Percentiles rank a stretch among this genome's conserved stretches.
Conservation (phyloP, 495 filamentous ascomycete genomes). For the Penicillium coprophilum region DNA sequence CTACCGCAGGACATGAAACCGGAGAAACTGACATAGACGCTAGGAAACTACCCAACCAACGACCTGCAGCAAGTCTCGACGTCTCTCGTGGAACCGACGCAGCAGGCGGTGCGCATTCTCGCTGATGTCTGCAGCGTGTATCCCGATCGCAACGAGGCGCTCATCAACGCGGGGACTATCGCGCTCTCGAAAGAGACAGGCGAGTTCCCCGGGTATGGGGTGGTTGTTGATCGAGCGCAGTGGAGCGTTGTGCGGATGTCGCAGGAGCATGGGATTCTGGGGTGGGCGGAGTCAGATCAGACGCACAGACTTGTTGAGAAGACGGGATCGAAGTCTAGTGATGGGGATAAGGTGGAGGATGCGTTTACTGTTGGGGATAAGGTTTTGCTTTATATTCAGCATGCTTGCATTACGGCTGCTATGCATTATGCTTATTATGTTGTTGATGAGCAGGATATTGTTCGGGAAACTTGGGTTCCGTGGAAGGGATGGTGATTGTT, state of each 20-base stretch:
- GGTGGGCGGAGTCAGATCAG: constrained; percentile 16
- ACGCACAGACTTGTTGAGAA: constrained; percentile 2
- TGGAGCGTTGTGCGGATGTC: constrained; percentile 64
- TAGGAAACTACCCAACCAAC: constrained; percentile 29
- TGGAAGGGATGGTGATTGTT: constrained; percentile 26
- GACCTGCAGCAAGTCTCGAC: constrained; percentile 32
- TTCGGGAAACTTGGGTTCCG: constrained; percentile 33
- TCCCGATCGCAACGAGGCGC: constrained; percentile 30
- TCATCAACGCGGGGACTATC: constrained; percentile 26
- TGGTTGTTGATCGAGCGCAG: constrained; percentile 31
- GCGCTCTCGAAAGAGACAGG: constrained; percentile 28
- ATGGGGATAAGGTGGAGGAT: constrained; percentile 17
- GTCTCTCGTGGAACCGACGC: constrained; percentile 13
- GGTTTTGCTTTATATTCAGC: constrained; percentile 29
- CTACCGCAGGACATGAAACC: neutral
- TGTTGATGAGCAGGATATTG: constrained; percentile 28
- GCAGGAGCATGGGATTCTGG: constrained; percentile 67
- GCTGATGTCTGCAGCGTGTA: constrained; percentile 31
- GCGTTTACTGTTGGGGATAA: constrained; percentile 30
- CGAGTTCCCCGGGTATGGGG: constrained; percentile 22
- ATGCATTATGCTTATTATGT: constrained; percentile 29
- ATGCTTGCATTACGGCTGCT: constrained; percentile 36
- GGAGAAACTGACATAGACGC: neutral
- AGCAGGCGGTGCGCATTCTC: constrained; percentile 26
- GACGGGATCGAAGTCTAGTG: constrained; percentile 4